Percentiles rank a stretch among this genome's conserved stretches.
phyloP scores from a whole-genome alignment of 2,329 filamentous ascomycete species.

The Cladosporium oxysporum region DNA sequence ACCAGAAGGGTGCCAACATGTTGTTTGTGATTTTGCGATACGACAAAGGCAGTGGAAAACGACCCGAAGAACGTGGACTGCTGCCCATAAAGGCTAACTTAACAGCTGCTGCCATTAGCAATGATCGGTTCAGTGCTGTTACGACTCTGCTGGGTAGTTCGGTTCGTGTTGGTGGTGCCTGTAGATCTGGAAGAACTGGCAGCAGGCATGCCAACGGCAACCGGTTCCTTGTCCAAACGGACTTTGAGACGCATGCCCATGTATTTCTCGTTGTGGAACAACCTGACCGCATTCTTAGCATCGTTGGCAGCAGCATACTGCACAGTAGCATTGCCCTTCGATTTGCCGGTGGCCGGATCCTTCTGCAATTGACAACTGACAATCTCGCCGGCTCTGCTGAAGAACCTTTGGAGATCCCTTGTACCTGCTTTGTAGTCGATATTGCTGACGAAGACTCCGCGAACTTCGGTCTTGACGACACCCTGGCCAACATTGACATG shows the following conservation, averaged over 20 bases:
- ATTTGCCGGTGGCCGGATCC: constrained; percentile 29
- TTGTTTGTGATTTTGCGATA: neutral
- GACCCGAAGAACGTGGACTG: neutral
- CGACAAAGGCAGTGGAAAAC: neutral
- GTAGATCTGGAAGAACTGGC: neutral
- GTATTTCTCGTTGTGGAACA: constrained; percentile 29
- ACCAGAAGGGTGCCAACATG: neutral
- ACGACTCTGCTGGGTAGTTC: constrained; percentile 2
- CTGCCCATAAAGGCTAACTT: neutral
- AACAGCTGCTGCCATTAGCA: constrained; percentile 27
- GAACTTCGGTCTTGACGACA: constrained; percentile 29
- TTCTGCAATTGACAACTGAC: constrained; percentile 26
- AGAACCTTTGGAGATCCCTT: constrained; percentile 30
- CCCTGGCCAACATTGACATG: constrained; percentile 32
- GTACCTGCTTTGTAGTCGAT: constrained; percentile 33
- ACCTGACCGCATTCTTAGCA: constrained; percentile 30
- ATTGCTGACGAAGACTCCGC: constrained; percentile 34
- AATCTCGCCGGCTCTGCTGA: constrained; percentile 32
- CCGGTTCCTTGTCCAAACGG: constrained; percentile 30
- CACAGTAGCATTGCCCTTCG: constrained; percentile 34
- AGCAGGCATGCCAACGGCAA: constrained; percentile 22
- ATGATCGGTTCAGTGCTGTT: constrained; percentile 25
- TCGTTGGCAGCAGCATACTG: constrained; percentile 30
- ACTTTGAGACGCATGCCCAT: constrained; percentile 32
- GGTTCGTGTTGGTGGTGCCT: neutral